Evolutionary conservation across 2,329 filamentous ascomycete genomes (phyloP), one percentile per base, ranked within the genome.

Genomic region (Botrytis byssoidea): DNA sequence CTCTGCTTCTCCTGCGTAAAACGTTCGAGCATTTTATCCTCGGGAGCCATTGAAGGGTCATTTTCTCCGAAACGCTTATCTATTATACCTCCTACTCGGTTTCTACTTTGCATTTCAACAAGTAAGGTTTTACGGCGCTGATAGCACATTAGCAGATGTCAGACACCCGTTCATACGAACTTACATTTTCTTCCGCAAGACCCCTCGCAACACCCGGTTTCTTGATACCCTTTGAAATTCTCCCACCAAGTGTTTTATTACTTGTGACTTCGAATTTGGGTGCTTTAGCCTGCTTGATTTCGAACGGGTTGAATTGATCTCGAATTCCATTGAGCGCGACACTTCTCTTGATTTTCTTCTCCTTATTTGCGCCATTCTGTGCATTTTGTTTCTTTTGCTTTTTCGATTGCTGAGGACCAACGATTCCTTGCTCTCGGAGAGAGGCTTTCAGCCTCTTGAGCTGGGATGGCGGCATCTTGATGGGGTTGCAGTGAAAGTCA

Each of bases 221-320:
- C 76, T 91, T 86, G 75, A 91, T 83, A 67, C 87, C 87, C 76
- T 88, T 89, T 40, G 86, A 85, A 42, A 86, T 85, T 80, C 85
- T 85, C 68, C 85, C 85, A 44, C 83, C 83, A 20, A 84, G 83
- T 9, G 88, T 74, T 48, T 86, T 88, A 76, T 88, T 89, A 71
- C 88, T 95, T 0, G 93, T 94, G 63, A 95, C 91, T 61, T 95
- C 91, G 77, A 97, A 97, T 80, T 98, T 98, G 73, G 90, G 90
- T 0, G 91, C 92, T 74, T 92, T 88, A 1, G 91, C 87, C 74
- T 92, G 90, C 83, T 97, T 97, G 82, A 97, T 89, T 81, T 99
- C 96, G 83, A 99, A 99, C 0, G 96, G 96, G 82, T 99, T 99
- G 88, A 98, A 98, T 78, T 95, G 92, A 80, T 98, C 95, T 81